Base-by-base conservation (phyloP, 441 rosid species). In the Gossypium lobatum region DNA sequence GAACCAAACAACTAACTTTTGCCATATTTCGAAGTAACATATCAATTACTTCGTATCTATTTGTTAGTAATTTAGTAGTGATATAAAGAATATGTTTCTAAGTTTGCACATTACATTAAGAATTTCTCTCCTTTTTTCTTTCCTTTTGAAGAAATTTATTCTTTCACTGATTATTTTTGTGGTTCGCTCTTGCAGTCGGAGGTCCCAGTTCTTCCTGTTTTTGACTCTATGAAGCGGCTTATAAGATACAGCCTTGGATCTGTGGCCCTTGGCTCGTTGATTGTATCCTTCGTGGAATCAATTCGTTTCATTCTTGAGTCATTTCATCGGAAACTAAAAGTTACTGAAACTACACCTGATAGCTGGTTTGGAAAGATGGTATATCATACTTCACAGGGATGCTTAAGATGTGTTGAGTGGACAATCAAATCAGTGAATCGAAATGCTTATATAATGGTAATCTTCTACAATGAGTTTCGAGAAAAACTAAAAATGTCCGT, bases 391-490 rank as follows among this genome's bases (percentile, higher is more conserved):
- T 88, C 93, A 65, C 85, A 72, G 69, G 91, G 87, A 68, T 84
- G 87, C 80, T 82, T 86, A 57, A 89, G 73, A 80, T 77, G 87
- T 71, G 81, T 90, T 9, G 96, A 93, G 76, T 93, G 93, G 90
- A 93, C 92, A 25, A 79, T 91, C 77, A 93, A 83, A 78, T 93
- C 99, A 10, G 89, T 89, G 64, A 95, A 93, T 82, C 97, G 93
- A 82, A 95, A 93, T 79, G 98, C 97, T 78, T 93, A 95, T 78
- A 93, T 93, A 83, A 95, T 95, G 99, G 98, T 95, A 89, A 74
- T 60, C 57, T 68, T 55, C 34, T 20, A 23, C 23, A 42, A 31
- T 39, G 5, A 59, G 10, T 69, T 37, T 70, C 34, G 39, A 26
- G n/a, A 14, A 45, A 66, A 48, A 48, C 62, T 18, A 23, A 69